phyloP scores from a whole-genome alignment of 2,329 filamentous ascomycete genomes.

The Colletotrichum falcatum region DNA sequence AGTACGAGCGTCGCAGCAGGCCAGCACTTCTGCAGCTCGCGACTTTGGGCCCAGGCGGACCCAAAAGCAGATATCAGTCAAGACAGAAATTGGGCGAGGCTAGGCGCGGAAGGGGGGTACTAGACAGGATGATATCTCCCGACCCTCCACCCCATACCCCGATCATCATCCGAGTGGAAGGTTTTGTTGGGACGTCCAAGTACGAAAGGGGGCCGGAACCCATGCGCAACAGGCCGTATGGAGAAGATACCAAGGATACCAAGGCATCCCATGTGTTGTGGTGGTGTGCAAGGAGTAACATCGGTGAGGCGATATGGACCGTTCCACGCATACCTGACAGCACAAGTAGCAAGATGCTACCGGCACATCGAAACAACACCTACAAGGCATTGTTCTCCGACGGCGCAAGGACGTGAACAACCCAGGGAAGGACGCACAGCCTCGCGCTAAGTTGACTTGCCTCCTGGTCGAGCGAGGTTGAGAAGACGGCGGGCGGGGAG shows the following conservation, averaged over 20 bases:
- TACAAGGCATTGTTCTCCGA: slow-evolving; percentile 40
- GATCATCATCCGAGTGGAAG: neutral
- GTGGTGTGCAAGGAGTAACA: neutral
- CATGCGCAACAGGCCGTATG: neutral
- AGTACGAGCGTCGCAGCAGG: neutral
- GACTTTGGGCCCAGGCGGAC: neutral
- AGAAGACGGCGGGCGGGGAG: neutral
- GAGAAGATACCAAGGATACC: neutral
- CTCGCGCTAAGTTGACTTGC: slow-evolving; percentile 22
- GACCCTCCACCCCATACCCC: slow-evolving; percentile 29
- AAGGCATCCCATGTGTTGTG: neutral
- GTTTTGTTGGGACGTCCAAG: slow-evolving; percentile 13
- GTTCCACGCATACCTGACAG: neutral
- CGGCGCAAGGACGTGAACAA: slow-evolving; percentile 13
- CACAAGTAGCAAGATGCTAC: slow-evolving; percentile 15
- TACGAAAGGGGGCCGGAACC: neutral
- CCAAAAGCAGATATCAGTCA: neutral
- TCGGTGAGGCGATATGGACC: neutral
- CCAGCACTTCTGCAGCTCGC: slow-evolving; percentile 20
- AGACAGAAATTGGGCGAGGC: neutral
- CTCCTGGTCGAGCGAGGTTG: slow-evolving; percentile 9
- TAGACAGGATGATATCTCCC: slow-evolving; percentile 25
- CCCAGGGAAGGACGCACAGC: slow-evolving; percentile 22
- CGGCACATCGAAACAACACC: neutral
- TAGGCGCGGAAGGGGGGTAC: neutral